Conservation (phyloP, 208 protist genomes). For the Acanthamoeba healyi region DNA sequence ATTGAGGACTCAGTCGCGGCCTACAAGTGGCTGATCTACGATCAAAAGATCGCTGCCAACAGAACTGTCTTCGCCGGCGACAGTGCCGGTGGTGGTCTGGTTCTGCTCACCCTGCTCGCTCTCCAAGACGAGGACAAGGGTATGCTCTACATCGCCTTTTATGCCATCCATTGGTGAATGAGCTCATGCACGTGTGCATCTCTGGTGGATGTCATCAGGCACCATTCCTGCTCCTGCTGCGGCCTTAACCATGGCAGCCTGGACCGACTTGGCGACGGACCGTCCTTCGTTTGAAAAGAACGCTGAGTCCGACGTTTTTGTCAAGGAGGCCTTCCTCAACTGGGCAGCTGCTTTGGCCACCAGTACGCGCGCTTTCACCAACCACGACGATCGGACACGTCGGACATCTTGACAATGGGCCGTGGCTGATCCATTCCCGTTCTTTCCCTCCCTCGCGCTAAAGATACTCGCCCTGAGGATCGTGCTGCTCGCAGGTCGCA, state of each 20-base stretch:
- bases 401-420: neutral
- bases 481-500: slow-evolving; percentile 45
- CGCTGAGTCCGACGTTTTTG: neutral
- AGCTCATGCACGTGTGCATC: neutral
- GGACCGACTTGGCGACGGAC: slow-evolving; percentile 44
- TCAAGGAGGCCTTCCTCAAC: neutral
- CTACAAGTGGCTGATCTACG: slow-evolving; percentile 75
- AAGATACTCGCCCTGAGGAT: slow-evolving; percentile 18
- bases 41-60: neutral
- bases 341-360: neutral
- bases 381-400: no score
- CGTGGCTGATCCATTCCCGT: neutral
- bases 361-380: no score
- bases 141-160: neutral
- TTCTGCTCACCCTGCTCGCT: slow-evolving; percentile 36
- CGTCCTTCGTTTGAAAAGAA: slow-evolving; percentile 7
- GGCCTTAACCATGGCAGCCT: slow-evolving; percentile 37
- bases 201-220: neutral
- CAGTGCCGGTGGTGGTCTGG: slow-evolving; percentile 68
- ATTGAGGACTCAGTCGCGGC: slow-evolving; percentile 45
- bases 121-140: slow-evolving; percentile 57
- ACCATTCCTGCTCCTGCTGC: slow-evolving; percentile 57
- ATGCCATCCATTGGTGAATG: no score
- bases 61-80: slow-evolving; percentile 48
- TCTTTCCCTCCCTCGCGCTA: neutral